phyloP scores from a whole-genome alignment of 805 yeast species.

The Blastobotrys chiropterorum region DNA sequence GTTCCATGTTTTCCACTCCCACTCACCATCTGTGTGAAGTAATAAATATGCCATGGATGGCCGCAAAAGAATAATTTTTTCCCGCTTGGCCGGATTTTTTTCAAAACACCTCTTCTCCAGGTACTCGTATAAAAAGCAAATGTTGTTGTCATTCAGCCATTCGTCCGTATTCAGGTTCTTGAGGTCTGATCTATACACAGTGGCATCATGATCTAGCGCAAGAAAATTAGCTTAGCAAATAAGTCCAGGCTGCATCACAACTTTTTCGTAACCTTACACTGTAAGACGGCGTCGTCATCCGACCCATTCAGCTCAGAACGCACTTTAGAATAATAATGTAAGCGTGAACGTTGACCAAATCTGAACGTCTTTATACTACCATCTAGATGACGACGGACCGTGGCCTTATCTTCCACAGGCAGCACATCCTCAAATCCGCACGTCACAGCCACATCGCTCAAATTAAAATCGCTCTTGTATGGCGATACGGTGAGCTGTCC shows the following conservation, averaged over 20 bases:
- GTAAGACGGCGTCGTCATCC: slow-evolving; percentile 1
- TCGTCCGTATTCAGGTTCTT: slow-evolving; percentile 53
- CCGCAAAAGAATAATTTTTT: slow-evolving; percentile 38
- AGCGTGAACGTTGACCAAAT: not conserved
- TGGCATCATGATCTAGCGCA: slow-evolving; percentile 40
- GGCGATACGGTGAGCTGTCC: not conserved
- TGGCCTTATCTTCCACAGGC: not conserved
- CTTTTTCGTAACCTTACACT: no score
- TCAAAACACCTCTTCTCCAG: slow-evolving; percentile 32
- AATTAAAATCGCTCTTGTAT: not conserved
- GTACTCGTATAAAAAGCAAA: slow-evolving; percentile 56
- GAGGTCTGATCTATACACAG: slow-evolving; percentile 54
- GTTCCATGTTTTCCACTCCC: no score
- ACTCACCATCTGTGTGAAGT: slow-evolving; percentile 33
- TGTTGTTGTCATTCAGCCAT: slow-evolving; percentile 70
- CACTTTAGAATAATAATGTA: not conserved
- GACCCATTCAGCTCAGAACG: slow-evolving; percentile 4
- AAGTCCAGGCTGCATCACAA: no score
- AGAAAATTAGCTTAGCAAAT: not conserved
- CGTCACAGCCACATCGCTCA: slow-evolving; percentile 3
- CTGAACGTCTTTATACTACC: not conserved
- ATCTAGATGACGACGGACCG: not conserved
- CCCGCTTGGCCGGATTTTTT: slow-evolving; percentile 18
- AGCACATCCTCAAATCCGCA: slow-evolving; percentile 12
- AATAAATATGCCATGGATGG: slow-evolving; percentile 65